Evolutionary conservation across 805 yeast species (phyloP).

Genomic region (Jamesozyma jinghongensis): DNA sequence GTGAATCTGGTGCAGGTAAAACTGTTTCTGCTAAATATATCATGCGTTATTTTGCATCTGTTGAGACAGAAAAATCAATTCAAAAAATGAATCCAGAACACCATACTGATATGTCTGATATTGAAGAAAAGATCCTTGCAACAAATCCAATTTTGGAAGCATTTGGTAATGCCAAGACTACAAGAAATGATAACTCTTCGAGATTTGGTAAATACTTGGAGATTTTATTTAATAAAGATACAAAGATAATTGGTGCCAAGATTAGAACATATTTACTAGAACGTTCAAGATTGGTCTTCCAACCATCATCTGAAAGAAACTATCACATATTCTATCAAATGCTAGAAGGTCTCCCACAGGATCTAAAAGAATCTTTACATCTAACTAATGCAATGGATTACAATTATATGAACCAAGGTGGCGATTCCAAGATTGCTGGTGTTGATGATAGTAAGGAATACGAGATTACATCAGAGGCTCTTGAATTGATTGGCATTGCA

Average conservation of each 20-base stretch:
- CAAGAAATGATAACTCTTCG: conserved; percentile 88
- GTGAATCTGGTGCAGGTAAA: conserved; percentile 98
- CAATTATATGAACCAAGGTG: conserved; percentile 85
- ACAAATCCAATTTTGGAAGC: conserved; percentile 91
- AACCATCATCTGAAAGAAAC: conserved; percentile 80
- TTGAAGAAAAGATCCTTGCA: conserved; percentile 89
- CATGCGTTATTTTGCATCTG: conserved; percentile 96
- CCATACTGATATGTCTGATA: conserved; percentile 65
- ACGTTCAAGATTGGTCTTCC: conserved; percentile 89
- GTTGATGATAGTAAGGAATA: conserved; percentile 81
- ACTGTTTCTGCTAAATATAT: conserved; percentile 96
- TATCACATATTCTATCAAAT: conserved; percentile 93
- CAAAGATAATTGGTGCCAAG: conserved; percentile 88
- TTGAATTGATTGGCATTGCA: conserved; percentile 66
- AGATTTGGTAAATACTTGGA: conserved; percentile 92
- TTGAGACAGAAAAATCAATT: conserved; percentile 43
- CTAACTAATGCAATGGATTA: conserved; percentile 61
- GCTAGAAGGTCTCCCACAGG: conserved; percentile 55
- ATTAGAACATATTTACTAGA: conserved; percentile 88
- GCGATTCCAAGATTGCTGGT: conserved; percentile 57
- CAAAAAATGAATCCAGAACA: conserved; percentile 16
- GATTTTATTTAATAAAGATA: conserved; percentile 66
- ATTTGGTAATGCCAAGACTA: conserved; percentile 91
- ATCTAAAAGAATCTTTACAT: conserved; percentile 47
- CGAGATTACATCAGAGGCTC: conserved; percentile 62